Evolutionary conservation across 331 rosid species (phyloP), one percentile per base, ranked within the genome.

Genomic region (Rosa hybrid): DNA sequence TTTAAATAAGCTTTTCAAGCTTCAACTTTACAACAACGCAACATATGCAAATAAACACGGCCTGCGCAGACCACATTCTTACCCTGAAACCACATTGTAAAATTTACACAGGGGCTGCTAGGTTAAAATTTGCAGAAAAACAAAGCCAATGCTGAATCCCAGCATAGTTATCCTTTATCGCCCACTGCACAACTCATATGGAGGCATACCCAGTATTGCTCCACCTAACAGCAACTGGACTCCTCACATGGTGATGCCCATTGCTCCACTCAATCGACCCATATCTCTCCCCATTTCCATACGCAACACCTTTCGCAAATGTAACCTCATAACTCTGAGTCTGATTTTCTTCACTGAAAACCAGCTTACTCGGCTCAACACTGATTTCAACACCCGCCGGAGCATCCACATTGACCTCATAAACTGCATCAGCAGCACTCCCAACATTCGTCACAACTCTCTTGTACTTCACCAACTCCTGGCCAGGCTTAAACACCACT

Each of bases 231-330:
- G 94, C 97, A 83, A 93, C 84, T 7, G 97, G 96, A 76, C 99
- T 95, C 81, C 93, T 87, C 70, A 95, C 96, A 45, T 2, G 18
- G 81, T 93, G 93, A 65, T 60, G 83, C 75, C 98, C 96, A 76
- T 95, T 92, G 41, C 71, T 83, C 99, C 98, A 95, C 85, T 90
- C 93, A 78, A 95, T 77, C 1, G 94, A 88, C 16, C 99, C 99
- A 39, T 78, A 91, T 74, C 88, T 85, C 20, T 81, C 74, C 62
- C 87, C 78, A 38, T 53, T 44, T 53, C 62, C 75, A 67, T 68
- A 56, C 25, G 79, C 83, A 75, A 72, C 39, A 25, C 89, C 82
- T 20, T 71, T 83, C 1, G 79, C 65, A 69, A 95, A 89, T 5
- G 91, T 85, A 39, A 91, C 77, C 86, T 89, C 98, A 68, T 87